A percentile compares a stretch with the other conserved stretches of the same genome.
These are phyloP conservation scores for Gaultheria prostrata DNA, from an alignment of 148 eudicot species.

Conservation along the genomic window DNA sequence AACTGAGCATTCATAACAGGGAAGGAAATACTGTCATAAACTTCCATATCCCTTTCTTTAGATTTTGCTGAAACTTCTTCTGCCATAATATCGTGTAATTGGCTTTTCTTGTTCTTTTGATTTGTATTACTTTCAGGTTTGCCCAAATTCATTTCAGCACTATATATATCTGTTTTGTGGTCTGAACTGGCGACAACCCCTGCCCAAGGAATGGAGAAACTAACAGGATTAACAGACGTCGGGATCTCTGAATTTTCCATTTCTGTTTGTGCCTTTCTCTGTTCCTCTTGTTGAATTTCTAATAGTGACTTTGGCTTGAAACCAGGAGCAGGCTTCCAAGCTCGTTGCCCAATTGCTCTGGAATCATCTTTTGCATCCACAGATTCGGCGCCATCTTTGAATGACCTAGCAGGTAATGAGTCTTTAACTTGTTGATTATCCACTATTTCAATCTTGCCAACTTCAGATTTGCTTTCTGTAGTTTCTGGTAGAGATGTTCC, in stretches of 20 bases:
- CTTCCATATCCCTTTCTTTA: constrained; percentile 36
- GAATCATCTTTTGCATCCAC: constrained; percentile 28
- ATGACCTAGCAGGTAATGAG: constrained; percentile 14
- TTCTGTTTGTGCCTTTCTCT: constrained; percentile 54
- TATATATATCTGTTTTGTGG: constrained; percentile 36
- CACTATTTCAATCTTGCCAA: constrained; percentile 16
- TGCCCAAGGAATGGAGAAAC: constrained; percentile 66
- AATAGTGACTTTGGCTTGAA: constrained; percentile 84
- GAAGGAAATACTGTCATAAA: constrained; percentile 29
- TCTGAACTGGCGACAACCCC: constrained; percentile 54
- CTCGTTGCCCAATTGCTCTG: constrained; percentile 39
- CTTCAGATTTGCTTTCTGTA: constrained; percentile 21
- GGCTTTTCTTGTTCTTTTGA: constrained; percentile 59
- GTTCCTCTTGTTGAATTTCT: constrained; percentile 96
- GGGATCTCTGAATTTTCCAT: constrained; percentile 37
- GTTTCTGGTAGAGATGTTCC: constrained; percentile 22
- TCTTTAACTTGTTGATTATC: constrained; percentile 26
- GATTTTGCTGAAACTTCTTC: constrained; percentile 51
- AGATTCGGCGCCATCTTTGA: constrained; percentile 25
- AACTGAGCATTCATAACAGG: constrained; percentile 31
- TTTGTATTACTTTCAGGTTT: constrained; percentile 31
- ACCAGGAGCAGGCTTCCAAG: constrained; percentile 89
- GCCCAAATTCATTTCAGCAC: constrained; percentile 24
- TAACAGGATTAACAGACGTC: constrained; percentile 44
- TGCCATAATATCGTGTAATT: constrained; percentile 70